phyloP scores from a whole-genome alignment of 805 yeast species.

The Candida suzukii region DNA sequence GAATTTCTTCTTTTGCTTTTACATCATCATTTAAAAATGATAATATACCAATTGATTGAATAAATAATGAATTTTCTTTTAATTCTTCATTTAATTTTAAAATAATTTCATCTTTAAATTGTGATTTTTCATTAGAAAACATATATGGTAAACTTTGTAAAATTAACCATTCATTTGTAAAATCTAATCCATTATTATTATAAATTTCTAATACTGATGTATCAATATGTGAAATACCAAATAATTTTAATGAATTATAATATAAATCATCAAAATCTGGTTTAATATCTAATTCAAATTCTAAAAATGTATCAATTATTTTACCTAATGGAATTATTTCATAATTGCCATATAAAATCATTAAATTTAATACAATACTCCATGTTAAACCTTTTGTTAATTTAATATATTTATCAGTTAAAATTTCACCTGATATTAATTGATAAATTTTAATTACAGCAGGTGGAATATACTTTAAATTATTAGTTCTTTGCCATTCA shows the following conservation, averaged over 20 bases:
- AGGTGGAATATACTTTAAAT: conserved; percentile 40
- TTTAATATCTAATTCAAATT: conserved; percentile 2
- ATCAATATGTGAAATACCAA: conserved; percentile 14
- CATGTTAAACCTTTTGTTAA: conserved; percentile 49
- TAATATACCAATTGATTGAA: conserved; percentile 57
- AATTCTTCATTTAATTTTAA: conserved; percentile 44
- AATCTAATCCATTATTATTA: not conserved
- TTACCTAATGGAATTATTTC: conserved; percentile 27
- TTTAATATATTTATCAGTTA: conserved; percentile 20
- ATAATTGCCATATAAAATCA: conserved; percentile 59
- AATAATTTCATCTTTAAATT: conserved; percentile 13
- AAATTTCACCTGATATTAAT: conserved; percentile 49
- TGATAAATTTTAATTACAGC: conserved; percentile 54
- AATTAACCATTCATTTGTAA: conserved; percentile 1
- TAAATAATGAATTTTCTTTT: conserved; percentile 37
- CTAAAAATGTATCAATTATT: conserved; percentile 22
- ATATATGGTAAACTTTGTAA: conserved; percentile 3
- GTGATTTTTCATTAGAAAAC: conserved; percentile 11
- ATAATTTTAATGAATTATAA: conserved; percentile 23
- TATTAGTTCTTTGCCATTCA: conserved; percentile 51
- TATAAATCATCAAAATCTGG: conserved; percentile 8
- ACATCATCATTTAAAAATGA: conserved; percentile 48
- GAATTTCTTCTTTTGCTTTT: conserved; percentile 34
- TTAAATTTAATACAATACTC: conserved; percentile 53
- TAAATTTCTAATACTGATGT: conserved; percentile 1